phyloP scores from a whole-genome alignment of 768 basidiomycete genomes.

The Termitomyces sp. region DNA sequence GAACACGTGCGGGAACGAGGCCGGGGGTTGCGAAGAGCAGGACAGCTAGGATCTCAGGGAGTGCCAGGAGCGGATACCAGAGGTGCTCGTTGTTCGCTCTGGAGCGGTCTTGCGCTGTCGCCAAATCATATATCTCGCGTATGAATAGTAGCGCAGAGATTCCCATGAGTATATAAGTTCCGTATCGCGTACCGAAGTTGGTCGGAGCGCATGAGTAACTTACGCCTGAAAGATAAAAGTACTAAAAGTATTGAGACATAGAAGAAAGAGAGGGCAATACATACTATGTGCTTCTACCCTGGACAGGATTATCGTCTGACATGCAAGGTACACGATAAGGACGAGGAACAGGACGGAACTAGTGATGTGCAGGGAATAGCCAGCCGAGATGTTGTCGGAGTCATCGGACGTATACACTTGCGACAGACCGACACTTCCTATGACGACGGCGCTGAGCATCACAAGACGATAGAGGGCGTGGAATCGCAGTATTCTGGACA shows the following conservation, averaged over 20 bases:
- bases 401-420: slow-evolving; percentile 3
- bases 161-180: background rate
- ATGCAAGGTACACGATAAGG: background rate
- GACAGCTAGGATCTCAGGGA: slow-evolving; percentile 3
- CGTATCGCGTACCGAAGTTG: background rate
- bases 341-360: slow-evolving; percentile 2
- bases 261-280: background rate
- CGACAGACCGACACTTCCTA: slow-evolving; percentile 3
- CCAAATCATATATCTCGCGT: background rate
- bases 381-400: background rate
- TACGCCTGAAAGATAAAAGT: background rate
- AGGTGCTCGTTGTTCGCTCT: slow-evolving; percentile 6
- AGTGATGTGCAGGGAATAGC: background rate
- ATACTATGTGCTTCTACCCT: background rate
- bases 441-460: background rate
- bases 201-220: background rate
- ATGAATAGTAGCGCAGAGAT: slow-evolving; percentile 3
- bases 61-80: slow-evolving; percentile 3
- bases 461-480: slow-evolving; percentile 1
- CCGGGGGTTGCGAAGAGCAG: slow-evolving; percentile 2
- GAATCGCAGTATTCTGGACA: background rate
- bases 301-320: background rate
- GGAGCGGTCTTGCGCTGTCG: background rate
- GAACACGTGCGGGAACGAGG: background rate
- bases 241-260: background rate